Conservation (phyloP, 1,284 basidiomycete genomes). For the Wallemia mellicola region DNA sequence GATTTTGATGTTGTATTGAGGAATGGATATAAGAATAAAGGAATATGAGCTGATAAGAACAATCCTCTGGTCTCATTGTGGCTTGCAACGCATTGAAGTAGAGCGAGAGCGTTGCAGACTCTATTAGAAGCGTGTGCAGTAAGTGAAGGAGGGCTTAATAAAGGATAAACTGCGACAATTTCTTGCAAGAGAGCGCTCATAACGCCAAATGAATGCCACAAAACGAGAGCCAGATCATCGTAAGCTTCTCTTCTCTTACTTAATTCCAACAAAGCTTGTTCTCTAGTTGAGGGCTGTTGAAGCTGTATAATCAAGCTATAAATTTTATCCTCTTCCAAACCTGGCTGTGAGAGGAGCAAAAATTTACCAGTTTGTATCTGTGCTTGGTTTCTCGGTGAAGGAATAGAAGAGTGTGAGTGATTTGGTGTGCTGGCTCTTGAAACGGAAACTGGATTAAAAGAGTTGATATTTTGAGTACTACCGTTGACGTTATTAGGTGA, state of each 20-base stretch:
- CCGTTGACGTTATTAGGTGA: background rate
- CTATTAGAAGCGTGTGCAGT: constrained; percentile 97
- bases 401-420: background rate
- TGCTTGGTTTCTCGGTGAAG: background rate
- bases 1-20: constrained; percentile 98
- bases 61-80: constrained; percentile 75
- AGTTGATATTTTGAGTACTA: background rate
- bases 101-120: constrained; percentile 92
- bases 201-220: constrained; percentile 98
- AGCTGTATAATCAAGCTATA: constrained; percentile 52
- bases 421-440: background rate
- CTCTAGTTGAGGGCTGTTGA: constrained; percentile 45
- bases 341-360: constrained; percentile 2
- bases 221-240: constrained; percentile 83
- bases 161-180: constrained; percentile 92
- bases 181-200: constrained; percentile 97
- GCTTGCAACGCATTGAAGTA: constrained; percentile 89
- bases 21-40: constrained; percentile 95
- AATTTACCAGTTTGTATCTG: background rate
- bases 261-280: constrained; percentile 66
- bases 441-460: background rate
- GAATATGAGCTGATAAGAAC: constrained; percentile 82
- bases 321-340: constrained; percentile 43
- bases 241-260: constrained; percentile 99
- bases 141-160: constrained; percentile 78